Conservation (phyloP, 208 protist species). For the Blastocrithidia nonstop region DNA sequence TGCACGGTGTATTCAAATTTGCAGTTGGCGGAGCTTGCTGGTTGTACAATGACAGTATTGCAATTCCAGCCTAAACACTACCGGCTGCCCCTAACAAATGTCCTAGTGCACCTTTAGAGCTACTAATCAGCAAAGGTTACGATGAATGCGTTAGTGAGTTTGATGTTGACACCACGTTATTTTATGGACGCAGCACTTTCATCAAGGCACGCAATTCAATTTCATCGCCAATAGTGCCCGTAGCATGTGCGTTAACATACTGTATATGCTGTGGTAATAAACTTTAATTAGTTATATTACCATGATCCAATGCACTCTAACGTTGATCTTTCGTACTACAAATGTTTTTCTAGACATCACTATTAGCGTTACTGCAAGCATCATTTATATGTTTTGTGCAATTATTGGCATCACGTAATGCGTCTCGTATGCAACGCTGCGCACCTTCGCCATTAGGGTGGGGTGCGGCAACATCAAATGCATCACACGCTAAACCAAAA, state of each 20-base stretch:
- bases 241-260: slow-evolving; percentile 97
- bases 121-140: slow-evolving; percentile 45
- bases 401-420: slow-evolving; percentile 69
- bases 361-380: no score
- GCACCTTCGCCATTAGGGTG: slow-evolving; percentile 81
- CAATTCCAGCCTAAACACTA: slow-evolving; percentile 83
- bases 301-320: no score
- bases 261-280: slow-evolving; percentile 20
- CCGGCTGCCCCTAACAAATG: slow-evolving; percentile 96
- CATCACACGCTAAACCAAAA: slow-evolving; percentile 84
- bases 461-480: slow-evolving; percentile 91
- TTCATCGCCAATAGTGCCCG: slow-evolving; percentile 92
- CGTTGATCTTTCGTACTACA: no score
- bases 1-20: slow-evolving; percentile 65
- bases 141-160: not conserved
- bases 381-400: no score
- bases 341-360: no score
- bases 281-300: no score
- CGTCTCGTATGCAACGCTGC: slow-evolving; percentile 52
- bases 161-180: not conserved
- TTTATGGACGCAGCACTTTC: slow-evolving; percentile 6
- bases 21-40: slow-evolving; percentile 81
- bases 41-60: slow-evolving; percentile 60
- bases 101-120: slow-evolving; percentile 89
- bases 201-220: slow-evolving; percentile 69